These are phyloP conservation scores for Fusarium torreyae DNA, from an alignment of 2,329 filamentous ascomycete species.

Conservation along the genomic window DNA sequence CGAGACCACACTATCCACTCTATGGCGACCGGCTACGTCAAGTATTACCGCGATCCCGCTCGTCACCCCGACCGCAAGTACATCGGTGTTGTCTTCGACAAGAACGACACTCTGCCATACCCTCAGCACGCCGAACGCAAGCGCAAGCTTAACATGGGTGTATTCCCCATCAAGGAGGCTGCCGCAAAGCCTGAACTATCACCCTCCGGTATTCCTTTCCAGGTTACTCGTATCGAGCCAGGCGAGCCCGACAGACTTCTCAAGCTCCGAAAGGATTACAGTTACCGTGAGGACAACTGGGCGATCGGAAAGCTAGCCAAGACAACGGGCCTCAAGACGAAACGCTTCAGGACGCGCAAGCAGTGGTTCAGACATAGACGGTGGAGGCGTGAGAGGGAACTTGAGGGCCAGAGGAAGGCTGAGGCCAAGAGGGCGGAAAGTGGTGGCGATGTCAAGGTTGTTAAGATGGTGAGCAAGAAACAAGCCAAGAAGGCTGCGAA, in stretches of 20 bases:
- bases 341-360: slow-evolving; percentile 66
- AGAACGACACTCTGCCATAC: slow-evolving; percentile 83
- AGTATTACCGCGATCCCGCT: slow-evolving; percentile 92
- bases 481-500: slow-evolving; percentile 56
- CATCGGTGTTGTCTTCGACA: slow-evolving; percentile 93
- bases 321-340: slow-evolving; percentile 66
- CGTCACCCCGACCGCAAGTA: slow-evolving; percentile 90
- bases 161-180: slow-evolving; percentile 61
- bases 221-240: slow-evolving; percentile 60
- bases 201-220: slow-evolving; percentile 66
- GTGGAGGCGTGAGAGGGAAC: slow-evolving; percentile 60
- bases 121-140: slow-evolving; percentile 80
- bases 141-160: slow-evolving; percentile 82
- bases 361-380: slow-evolving; percentile 62
- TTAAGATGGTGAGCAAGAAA: slow-evolving; percentile 57
- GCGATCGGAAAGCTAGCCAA: slow-evolving; percentile 69
- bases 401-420: slow-evolving; percentile 60
- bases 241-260: slow-evolving; percentile 65
- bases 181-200: slow-evolving; percentile 59
- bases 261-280: slow-evolving; percentile 68
- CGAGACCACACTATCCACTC: slow-evolving; percentile 97
- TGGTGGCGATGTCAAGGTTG: slow-evolving; percentile 51
- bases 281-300: slow-evolving; percentile 74
- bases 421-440: slow-evolving; percentile 53
- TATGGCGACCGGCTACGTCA: slow-evolving; percentile 88